Evolutionary conservation across 2,329 filamentous ascomycete species (phyloP).

Genomic region (Stachybotrys echinatus): DNA sequence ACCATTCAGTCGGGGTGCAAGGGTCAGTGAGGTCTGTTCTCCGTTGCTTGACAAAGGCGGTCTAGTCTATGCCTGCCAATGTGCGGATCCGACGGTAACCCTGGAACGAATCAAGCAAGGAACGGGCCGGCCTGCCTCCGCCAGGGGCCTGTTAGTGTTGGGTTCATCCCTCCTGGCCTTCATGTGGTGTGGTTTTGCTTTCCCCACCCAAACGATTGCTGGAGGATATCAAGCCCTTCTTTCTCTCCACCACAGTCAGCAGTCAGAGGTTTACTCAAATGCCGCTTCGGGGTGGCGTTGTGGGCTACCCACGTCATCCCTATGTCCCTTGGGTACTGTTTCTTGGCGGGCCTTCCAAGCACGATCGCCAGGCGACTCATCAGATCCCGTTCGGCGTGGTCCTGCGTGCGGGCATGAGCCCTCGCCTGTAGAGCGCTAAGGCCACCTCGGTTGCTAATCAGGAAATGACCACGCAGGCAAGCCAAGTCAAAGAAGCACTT

Average conservation of each 20-base stretch:
- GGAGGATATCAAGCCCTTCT: constrained; percentile 1
- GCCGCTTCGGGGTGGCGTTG: neutral
- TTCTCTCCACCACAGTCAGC: constrained; percentile 2
- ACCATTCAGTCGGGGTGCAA: neutral
- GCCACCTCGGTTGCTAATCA: neutral
- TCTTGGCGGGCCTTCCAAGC: constrained; percentile 3
- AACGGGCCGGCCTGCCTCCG: neutral
- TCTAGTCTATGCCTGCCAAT: neutral
- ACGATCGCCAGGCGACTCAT: neutral
- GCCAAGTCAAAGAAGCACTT: neutral
- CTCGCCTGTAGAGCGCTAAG: neutral
- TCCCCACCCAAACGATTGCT: neutral
- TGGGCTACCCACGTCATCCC: neutral
- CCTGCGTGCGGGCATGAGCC: neutral
- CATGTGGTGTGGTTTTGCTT: neutral
- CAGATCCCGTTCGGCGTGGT: neutral
- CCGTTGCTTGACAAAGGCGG: neutral
- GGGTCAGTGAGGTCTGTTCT: neutral
- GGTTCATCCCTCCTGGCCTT: neutral
- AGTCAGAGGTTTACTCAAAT: neutral
- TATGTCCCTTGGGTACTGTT: neutral
- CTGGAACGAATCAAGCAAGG: constrained; percentile 3
- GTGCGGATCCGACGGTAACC: neutral
- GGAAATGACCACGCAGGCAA: neutral
- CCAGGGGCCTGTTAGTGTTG: neutral